Percentiles rank a stretch among this genome's conserved stretches.
phyloP scores from a whole-genome alignment of 768 basidiomycete species.

The Mycena epipterygia region DNA sequence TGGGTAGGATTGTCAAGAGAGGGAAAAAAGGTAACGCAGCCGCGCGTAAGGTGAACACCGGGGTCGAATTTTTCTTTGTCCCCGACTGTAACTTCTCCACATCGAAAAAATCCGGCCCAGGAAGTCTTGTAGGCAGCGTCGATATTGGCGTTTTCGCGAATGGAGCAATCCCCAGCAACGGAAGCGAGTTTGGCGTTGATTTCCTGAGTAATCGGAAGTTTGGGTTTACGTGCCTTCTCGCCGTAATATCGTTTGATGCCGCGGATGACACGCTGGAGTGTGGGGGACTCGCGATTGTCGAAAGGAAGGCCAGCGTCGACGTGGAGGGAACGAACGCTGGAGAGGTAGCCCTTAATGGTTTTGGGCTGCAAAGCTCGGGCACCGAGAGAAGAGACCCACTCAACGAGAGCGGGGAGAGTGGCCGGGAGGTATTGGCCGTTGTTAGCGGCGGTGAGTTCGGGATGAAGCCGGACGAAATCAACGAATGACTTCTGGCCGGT shows the following conservation, averaged over 20 bases:
- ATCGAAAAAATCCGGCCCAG: too few relatives aligned
- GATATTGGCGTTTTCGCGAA: not conserved
- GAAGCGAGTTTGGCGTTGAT: not conserved
- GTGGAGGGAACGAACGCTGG: too few relatives aligned
- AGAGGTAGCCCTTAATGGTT: too few relatives aligned
- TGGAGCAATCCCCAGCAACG: not conserved
- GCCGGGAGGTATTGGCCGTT: slow-evolving; percentile 31
- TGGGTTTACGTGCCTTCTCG: slow-evolving; percentile 38
- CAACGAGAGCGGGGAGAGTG: slow-evolving; percentile 24
- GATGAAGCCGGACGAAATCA: not conserved
- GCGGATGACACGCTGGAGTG: slow-evolving; percentile 44
- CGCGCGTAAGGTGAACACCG: too few relatives aligned
- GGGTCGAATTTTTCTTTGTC: too few relatives aligned
- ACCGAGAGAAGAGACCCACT: slow-evolving; percentile 11
- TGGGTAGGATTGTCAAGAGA: too few relatives aligned
- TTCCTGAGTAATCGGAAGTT: too few relatives aligned
- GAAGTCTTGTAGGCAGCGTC: too few relatives aligned
- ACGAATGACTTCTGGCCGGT: slow-evolving; percentile 10
- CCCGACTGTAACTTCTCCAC: too few relatives aligned
- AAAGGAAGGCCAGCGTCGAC: slow-evolving; percentile 46
- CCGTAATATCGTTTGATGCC: slow-evolving; percentile 50
- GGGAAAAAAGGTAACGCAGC: too few relatives aligned
- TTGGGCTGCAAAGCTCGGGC: too few relatives aligned
- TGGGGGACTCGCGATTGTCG: slow-evolving; percentile 40
- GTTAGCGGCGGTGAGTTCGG: not conserved